phyloP scores from a whole-genome alignment of 2,329 filamentous ascomycete genomes.

The Colletotrichum plurivorum region DNA sequence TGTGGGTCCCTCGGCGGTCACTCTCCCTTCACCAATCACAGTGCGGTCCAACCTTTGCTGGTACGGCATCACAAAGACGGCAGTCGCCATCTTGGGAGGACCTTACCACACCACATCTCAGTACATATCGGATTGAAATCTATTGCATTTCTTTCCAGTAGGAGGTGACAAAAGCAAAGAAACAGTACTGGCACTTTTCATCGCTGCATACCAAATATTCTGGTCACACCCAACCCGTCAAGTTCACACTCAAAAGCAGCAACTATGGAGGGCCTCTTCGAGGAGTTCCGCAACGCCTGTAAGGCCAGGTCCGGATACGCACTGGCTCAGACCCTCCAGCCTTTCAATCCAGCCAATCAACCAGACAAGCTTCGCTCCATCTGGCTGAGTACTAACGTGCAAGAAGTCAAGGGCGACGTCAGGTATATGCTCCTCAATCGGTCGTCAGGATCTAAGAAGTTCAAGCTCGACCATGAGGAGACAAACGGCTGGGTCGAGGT shows the following conservation, averaged over 20 bases:
- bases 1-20: background rate
- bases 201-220: too few species aligned
- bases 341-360: conserved; percentile 73
- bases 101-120: too few species aligned
- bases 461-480: conserved; percentile 75
- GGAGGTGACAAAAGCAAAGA: too few species aligned
- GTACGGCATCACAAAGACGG: conserved; percentile 21
- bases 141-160: background rate
- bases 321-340: conserved; percentile 82
- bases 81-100: too few species aligned
- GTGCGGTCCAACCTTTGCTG: background rate
- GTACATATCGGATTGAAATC: background rate
- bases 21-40: conserved; percentile 24
- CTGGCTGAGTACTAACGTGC: conserved; percentile 77
- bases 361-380: conserved; percentile 78
- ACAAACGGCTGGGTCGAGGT: conserved; percentile 88
- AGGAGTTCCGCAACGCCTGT: conserved; percentile 80
- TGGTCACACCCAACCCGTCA: background rate
- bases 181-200: too few species aligned
- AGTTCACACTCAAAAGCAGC: conserved; percentile 1
- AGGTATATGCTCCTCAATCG: conserved; percentile 76
- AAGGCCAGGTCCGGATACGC: conserved; percentile 75
- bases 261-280: conserved; percentile 80
- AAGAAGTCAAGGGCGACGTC: conserved; percentile 77
- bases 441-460: conserved; percentile 58